Evolutionary conservation across 352 stramenopile species (phyloP).

Genomic region (Globisporangium lucens): DNA sequence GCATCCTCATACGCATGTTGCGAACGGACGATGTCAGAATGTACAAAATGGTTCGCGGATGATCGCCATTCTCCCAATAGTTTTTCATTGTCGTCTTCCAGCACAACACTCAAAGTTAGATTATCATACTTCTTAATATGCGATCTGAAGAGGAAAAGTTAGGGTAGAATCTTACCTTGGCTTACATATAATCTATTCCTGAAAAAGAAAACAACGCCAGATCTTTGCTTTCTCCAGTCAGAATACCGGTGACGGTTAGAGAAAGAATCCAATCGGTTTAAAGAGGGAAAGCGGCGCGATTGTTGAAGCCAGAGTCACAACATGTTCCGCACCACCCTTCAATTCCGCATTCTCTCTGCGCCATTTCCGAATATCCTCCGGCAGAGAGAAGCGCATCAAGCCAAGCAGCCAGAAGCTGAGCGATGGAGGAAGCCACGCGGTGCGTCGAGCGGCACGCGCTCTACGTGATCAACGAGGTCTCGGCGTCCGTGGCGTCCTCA

Average conservation of each 20-base stretch:
- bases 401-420: not conserved
- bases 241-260: not conserved
- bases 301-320: slow-evolving; percentile 9
- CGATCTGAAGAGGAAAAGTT: not conserved
- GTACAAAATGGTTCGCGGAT: not conserved
- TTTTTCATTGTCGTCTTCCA: not conserved
- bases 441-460: slow-evolving; percentile 9
- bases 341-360: slow-evolving; percentile 10
- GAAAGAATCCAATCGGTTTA: slow-evolving; percentile 6
- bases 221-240: not conserved
- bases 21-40: not conserved
- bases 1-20: not conserved
- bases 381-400: not conserved
- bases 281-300: not conserved
- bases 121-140: not conserved
- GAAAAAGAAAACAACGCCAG: not conserved
- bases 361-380: not conserved
- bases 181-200: not conserved
- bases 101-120: not conserved
- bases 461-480: slow-evolving; percentile 3
- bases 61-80: not conserved
- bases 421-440: slow-evolving; percentile 11
- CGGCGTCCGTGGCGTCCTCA: slow-evolving; percentile 10
- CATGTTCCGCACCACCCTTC: not conserved
- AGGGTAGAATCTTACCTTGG: not conserved